Evolutionary conservation across 345 rosid species (phyloP).

Genomic region (Erodium maritimum): DNA sequence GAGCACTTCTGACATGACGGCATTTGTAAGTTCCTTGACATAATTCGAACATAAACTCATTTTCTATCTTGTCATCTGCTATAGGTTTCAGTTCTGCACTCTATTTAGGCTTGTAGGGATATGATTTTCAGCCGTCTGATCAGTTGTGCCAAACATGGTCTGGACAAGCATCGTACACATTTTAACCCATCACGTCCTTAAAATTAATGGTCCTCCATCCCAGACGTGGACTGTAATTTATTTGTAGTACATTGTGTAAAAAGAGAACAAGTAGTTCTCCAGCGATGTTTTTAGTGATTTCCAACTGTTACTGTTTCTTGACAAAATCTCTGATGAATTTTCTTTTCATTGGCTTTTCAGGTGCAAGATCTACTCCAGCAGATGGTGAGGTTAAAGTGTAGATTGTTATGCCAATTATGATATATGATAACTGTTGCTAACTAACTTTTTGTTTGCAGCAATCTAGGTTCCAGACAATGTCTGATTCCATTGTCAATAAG

Average conservation of each 20-base stretch:
- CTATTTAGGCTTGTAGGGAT: not conserved
- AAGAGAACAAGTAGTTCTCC: not conserved
- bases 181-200: not conserved
- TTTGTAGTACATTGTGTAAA: not conserved
- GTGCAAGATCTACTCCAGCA: constrained; percentile 65
- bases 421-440: constrained; percentile 5
- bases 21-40: constrained; percentile 36
- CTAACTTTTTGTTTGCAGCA: constrained; percentile 36
- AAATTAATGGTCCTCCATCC: not conserved
- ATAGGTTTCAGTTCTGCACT: not conserved
- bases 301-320: not conserved
- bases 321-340: not conserved
- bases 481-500: constrained; percentile 58
- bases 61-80: not conserved
- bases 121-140: no score
- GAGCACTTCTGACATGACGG: constrained; percentile 56
- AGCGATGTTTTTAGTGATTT: not conserved
- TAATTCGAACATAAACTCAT: not conserved
- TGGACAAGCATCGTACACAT: not conserved
- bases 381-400: constrained; percentile 39
- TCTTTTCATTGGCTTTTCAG: constrained; percentile 24
- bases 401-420: constrained; percentile 5
- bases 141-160: not conserved
- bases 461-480: constrained; percentile 67
- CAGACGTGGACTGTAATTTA: not conserved